Conservation (phyloP, 1,284 basidiomycete genomes). For the Thecaphora thlaspeos region DNA sequence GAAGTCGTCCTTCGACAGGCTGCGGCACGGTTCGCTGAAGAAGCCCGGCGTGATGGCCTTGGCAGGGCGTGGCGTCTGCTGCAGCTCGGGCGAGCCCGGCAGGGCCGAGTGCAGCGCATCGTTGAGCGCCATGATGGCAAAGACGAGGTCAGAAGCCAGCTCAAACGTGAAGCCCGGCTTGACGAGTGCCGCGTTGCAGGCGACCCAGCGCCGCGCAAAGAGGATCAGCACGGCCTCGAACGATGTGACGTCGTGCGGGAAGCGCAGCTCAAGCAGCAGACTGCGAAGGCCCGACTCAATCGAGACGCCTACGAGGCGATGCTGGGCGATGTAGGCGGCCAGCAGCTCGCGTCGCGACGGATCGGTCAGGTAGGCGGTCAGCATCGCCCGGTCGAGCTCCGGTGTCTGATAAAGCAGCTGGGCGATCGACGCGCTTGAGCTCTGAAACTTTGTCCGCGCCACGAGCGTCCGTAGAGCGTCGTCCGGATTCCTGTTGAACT, state of each 20-base stretch:
- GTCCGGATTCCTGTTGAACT: slow-evolving; percentile 63
- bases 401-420: slow-evolving; percentile 79
- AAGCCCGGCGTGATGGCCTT: slow-evolving; percentile 27
- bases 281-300: slow-evolving; percentile 85
- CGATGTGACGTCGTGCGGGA: slow-evolving; percentile 69
- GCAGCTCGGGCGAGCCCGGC: slow-evolving; percentile 15
- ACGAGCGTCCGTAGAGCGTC: slow-evolving; percentile 50
- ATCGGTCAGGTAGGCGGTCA: slow-evolving; percentile 76
- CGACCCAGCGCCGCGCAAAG: slow-evolving; percentile 84
- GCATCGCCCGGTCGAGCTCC: slow-evolving; percentile 77
- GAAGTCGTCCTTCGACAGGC: slow-evolving; percentile 35
- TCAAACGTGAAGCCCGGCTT: slow-evolving; percentile 56
- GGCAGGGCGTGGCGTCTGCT: slow-evolving; percentile 12
- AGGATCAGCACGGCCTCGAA: slow-evolving; percentile 68
- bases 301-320: slow-evolving; percentile 76
- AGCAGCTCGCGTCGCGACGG: slow-evolving; percentile 72
- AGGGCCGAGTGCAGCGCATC: slow-evolving; percentile 57
- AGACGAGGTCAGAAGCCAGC: slow-evolving; percentile 64
- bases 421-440: slow-evolving; percentile 65
- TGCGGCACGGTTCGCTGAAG: slow-evolving; percentile 28
- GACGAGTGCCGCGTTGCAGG: slow-evolving; percentile 66
- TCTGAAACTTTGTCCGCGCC: slow-evolving; percentile 36
- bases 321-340: slow-evolving; percentile 79
- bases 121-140: slow-evolving; percentile 82
- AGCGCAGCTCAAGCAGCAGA: slow-evolving; percentile 75